Conservation (phyloP, 345 rosid genomes). For the Zanthoxylum bungeanum region DNA sequence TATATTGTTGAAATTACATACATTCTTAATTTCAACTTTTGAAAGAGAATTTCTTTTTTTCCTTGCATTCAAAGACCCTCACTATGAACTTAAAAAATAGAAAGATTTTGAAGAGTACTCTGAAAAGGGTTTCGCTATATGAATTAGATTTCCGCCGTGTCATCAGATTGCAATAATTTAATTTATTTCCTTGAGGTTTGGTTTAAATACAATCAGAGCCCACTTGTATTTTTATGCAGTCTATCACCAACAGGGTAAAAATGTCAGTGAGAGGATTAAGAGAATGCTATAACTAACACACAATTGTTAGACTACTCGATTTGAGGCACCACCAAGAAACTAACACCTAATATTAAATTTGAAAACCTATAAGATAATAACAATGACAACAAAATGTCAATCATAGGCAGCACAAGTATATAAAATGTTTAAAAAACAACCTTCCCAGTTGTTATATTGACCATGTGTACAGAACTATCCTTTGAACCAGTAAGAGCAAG, state of each 20-base stretch:
- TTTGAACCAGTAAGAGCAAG: slow-evolving; percentile 80
- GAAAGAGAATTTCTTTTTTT: too few relatives aligned
- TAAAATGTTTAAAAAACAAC: slow-evolving; percentile 29
- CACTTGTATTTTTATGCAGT: too few relatives aligned
- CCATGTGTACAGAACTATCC: slow-evolving; percentile 76
- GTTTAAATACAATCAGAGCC: too few relatives aligned
- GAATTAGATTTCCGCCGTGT: too few relatives aligned
- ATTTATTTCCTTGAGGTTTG: too few relatives aligned
- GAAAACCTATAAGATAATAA: neutral
- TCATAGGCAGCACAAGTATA: neutral
- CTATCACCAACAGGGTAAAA: neutral
- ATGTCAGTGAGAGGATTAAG: neutral
- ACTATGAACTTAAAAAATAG: too few relatives aligned
- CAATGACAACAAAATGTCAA: neutral
- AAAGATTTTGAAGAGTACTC: too few relatives aligned
- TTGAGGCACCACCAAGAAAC: neutral
- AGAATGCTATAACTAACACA: neutral
- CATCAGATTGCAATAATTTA: too few relatives aligned
- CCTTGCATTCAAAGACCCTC: too few relatives aligned
- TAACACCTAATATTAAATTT: neutral
- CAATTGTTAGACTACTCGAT: neutral
- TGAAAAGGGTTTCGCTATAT: too few relatives aligned
- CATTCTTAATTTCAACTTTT: too few relatives aligned
- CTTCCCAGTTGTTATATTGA: slow-evolving; percentile 77
- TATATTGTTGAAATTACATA: too few relatives aligned